Evolutionary conservation across 2,329 filamentous ascomycete genomes (phyloP), one percentile per base, ranked within the genome.

Genomic region (Penicillium sp.): DNA sequence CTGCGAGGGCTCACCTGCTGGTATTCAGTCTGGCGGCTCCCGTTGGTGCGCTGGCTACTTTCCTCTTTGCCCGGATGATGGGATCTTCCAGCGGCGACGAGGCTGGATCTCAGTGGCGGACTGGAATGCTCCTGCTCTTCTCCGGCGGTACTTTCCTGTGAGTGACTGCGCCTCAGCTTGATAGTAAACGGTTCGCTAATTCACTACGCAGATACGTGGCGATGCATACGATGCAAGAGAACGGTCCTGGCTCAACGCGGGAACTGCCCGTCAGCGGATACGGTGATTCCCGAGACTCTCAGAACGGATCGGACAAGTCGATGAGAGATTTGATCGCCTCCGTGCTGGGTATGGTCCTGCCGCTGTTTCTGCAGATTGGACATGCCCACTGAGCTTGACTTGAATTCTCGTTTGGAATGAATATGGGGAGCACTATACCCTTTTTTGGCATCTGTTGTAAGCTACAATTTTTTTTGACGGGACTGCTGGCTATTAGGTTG

Each of bases 151-250:
- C 93, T 0, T 98, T 98, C 66, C 72, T 98, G 86, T 96, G 74
- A 81, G 88, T 77, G 38, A 28, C 18, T 8, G 40, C 32, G 13
- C 51, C 15, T 13, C 28, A 37, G 10, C 13, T n/a, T 44, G 31
- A 9, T 47, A 5, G 29, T 18, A 43, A 37, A 12, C 35, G 37
- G 31, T 45, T 61, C 41, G 57, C 54, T 56, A 44, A 58, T 51
- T 7, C 42, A 40, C 8, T 18, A 1, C 42, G 12, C 55, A 95
- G 89, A 61, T 95, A 97, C 65, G 93, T 98, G 38, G 93, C 93
- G 1, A 96, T 97, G 91, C 93, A 98, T 66, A 90, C 91, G 0
- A 95, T 97, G 89, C 88, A 95, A 66, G 91, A 95, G 63, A 74
- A 72, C 46, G 66, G 66, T n/a, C 60, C 66, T 18, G 63, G 61